Evolutionary conservation across 345 rosid species (phyloP).

Genomic region (Syzygium grande): DNA sequence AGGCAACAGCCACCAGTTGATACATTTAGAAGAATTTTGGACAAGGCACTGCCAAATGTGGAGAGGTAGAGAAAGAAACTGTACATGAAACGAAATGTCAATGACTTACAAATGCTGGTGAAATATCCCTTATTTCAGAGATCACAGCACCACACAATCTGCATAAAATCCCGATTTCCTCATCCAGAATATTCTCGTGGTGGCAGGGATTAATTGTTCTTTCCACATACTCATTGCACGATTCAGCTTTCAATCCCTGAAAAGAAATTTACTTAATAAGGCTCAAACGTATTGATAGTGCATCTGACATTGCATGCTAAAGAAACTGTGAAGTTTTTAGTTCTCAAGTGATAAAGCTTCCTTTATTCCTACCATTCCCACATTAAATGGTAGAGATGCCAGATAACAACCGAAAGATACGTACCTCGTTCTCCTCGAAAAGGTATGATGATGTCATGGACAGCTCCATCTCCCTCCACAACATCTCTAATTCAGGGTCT

Average conservation of each 20-base stretch:
- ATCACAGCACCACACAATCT: constrained; percentile 56
- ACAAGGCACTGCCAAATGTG: background rate
- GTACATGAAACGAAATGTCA: background rate
- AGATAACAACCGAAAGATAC: background rate
- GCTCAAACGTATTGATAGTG: background rate
- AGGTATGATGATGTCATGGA: constrained; percentile 69
- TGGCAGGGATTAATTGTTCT: constrained; percentile 37
- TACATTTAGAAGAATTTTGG: background rate
- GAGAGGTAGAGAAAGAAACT: background rate
- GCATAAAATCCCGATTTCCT: constrained; percentile 79
- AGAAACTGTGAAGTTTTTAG: background rate
- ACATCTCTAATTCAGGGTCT: constrained; percentile 57
- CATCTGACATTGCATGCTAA: background rate
- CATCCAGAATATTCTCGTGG: constrained; percentile 57
- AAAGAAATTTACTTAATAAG: constrained; percentile 6
- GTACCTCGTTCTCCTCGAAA: constrained; percentile 74
- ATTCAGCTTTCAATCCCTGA: constrained; percentile 33
- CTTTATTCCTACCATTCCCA: background rate
- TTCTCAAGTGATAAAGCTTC: background rate
- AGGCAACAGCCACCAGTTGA: background rate
- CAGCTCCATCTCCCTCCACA: constrained; percentile 92
- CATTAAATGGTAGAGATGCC: background rate
- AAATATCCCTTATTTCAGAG: constrained; percentile 65
- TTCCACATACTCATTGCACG: constrained; percentile 22
- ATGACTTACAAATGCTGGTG: constrained; percentile 86